phyloP scores from a whole-genome alignment of 345 rosid genomes.

The Populus deltoides region DNA sequence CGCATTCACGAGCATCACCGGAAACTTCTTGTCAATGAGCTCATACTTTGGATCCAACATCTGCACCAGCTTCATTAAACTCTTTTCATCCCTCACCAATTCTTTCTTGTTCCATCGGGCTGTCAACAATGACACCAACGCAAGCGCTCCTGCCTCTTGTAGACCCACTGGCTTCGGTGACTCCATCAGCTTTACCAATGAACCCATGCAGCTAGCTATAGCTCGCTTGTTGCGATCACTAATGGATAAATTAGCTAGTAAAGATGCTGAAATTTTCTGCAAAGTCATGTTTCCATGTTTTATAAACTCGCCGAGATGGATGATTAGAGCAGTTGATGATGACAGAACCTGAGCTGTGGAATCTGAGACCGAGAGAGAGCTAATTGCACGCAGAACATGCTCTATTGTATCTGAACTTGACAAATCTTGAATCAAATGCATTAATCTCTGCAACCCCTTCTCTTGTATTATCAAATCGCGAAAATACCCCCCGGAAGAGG shows the following conservation, averaged over 20 bases:
- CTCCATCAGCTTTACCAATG: slow-evolving; percentile 62
- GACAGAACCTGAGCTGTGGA: slow-evolving; percentile 39
- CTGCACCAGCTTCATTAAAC: slow-evolving; percentile 58
- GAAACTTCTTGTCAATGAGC: slow-evolving; percentile 48
- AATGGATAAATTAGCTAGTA: slow-evolving; percentile 42
- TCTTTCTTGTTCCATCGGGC: slow-evolving; percentile 67
- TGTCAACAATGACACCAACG: slow-evolving; percentile 46
- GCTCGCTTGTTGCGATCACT: slow-evolving; percentile 82
- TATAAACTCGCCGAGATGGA: slow-evolving; percentile 55
- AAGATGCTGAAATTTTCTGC: slow-evolving; percentile 56
- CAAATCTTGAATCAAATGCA: slow-evolving; percentile 42
- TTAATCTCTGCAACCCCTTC: slow-evolving; percentile 54
- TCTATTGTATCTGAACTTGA: slow-evolving; percentile 48
- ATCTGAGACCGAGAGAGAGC: slow-evolving; percentile 39
- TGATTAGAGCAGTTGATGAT: slow-evolving; percentile 54
- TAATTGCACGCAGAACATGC: slow-evolving; percentile 45
- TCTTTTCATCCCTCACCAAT: slow-evolving; percentile 62
- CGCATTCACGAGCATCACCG: slow-evolving; percentile 55
- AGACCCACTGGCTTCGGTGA: slow-evolving; percentile 70
- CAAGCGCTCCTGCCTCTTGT: slow-evolving; percentile 61
- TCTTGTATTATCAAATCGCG: slow-evolving; percentile 55
- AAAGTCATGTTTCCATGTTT: slow-evolving; percentile 46
- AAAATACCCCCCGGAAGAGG: slow-evolving; percentile 63
- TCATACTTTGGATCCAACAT: slow-evolving; percentile 70
- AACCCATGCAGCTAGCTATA: slow-evolving; percentile 46